Percentiles rank a stretch among this genome's conserved stretches.
phyloP scores from a whole-genome alignment of 371 early-diverging fungal genomes.

The Rhizopus microsporus region DNA sequence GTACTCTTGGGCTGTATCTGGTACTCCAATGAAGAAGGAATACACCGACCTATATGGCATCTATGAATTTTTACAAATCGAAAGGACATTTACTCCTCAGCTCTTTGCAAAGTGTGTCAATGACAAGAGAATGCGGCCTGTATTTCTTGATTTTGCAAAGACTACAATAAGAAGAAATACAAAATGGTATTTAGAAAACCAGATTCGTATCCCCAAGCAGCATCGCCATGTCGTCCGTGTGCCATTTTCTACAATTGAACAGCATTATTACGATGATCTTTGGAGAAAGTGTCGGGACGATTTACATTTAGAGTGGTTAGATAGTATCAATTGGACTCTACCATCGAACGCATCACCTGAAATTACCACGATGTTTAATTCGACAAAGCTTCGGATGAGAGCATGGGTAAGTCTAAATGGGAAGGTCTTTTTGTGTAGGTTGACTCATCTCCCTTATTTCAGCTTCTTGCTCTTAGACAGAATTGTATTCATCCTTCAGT shows the following conservation, averaged over 20 bases:
- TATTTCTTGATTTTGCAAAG: conserved; percentile 39
- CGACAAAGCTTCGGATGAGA: conserved; percentile 6
- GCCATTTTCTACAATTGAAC: conserved; percentile 59
- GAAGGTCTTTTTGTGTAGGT: neutral
- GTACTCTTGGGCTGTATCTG: conserved; percentile 73
- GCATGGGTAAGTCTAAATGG: conserved; percentile 25
- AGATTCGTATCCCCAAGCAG: conserved; percentile 64
- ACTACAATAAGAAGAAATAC: conserved; percentile 59
- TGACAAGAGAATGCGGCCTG: conserved; percentile 14
- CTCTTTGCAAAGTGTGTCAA: conserved; percentile 20
- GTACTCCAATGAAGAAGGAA: conserved; percentile 61
- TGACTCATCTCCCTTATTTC: neutral
- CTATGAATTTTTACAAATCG: conserved; percentile 45
- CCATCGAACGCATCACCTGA: conserved; percentile 1
- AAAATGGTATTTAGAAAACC: conserved; percentile 50
- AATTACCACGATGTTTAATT: neutral
- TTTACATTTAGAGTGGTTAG: conserved; percentile 20
- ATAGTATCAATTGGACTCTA: conserved; percentile 26
- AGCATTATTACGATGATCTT: conserved; percentile 63
- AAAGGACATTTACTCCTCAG: conserved; percentile 28
- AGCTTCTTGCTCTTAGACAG: conserved; percentile 37
- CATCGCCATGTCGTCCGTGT: conserved; percentile 46
- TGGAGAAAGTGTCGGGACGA: conserved; percentile 44
- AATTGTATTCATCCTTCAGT: conserved; percentile 42
- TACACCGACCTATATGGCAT: conserved; percentile 57